Percentiles rank a stretch among this genome's conserved stretches.
Conservation (phyloP, 192 early-diverging fungal genomes). For the Entomortierella beljakovae region DNA sequence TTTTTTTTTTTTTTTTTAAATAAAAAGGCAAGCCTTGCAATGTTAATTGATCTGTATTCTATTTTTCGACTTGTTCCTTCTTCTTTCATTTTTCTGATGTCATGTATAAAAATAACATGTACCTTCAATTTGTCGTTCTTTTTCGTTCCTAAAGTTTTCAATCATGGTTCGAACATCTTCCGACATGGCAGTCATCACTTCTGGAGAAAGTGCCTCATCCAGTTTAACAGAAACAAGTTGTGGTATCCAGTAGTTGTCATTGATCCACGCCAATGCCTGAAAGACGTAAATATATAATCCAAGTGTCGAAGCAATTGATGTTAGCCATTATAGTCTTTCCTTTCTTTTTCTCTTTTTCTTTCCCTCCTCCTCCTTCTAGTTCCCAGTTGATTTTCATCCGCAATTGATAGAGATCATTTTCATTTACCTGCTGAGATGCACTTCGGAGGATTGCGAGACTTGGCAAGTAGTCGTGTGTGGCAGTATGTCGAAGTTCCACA, state of each 20-base stretch:
- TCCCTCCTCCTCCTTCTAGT: too few species aligned
- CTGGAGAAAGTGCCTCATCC: conserved; percentile 22
- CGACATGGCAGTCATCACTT: conserved; percentile 26
- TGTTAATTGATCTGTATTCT: too few species aligned
- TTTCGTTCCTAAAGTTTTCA: conserved; percentile 13
- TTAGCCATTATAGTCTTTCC: too few species aligned
- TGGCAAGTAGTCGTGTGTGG: conserved; percentile 47
- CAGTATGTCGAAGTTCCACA: conserved; percentile 45
- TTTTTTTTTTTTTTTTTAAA: too few species aligned
- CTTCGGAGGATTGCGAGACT: conserved; percentile 40
- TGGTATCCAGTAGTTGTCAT: conserved; percentile 47
- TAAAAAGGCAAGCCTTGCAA: too few species aligned
- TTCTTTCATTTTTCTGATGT: background rate
- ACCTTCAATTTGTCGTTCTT: conserved; percentile 50
- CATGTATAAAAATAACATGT: background rate
- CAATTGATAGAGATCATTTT: background rate
- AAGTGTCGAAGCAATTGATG: background rate
- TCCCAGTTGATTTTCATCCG: too few species aligned
- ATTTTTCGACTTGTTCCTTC: background rate
- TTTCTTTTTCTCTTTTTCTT: too few species aligned
- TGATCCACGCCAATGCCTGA: conserved; percentile 52
- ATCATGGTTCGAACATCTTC: conserved; percentile 35
- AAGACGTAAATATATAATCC: background rate
- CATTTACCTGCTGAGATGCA: conserved; percentile 32
- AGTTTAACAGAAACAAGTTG: conserved; percentile 38